Base-by-base conservation (phyloP, 2,329 filamentous ascomycete species). In the Nemania sp. region DNA sequence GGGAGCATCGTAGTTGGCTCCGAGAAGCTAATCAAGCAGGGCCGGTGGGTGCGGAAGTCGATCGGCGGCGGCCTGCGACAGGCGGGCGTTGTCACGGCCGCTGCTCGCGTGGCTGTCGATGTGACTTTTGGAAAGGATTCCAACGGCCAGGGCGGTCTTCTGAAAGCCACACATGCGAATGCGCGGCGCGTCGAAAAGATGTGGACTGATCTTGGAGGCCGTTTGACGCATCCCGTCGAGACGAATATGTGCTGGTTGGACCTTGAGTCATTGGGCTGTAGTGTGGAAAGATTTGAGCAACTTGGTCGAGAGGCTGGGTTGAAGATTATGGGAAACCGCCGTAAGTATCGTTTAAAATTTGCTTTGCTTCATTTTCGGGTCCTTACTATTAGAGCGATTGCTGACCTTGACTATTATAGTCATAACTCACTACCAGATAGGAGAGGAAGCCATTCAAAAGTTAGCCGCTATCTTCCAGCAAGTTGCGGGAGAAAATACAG, bases 1-100 rank as follows among this genome's bases (percentile, higher is more conserved):
- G 85, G 85, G 15, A 85, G 83, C 72, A 79, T 85, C 62, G 62
- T 86, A 7, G 77, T 85, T 24, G 84, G 83, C 11, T 47, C 75
- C 3, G 81, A 83, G 63, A 79, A 80, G 0, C 87, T 90, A 71
- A 86, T 93, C 74, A 88, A 88, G 75, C 88, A 89, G 60, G 89
- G 90, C 4, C 82, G 91, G n/a, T 92, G 92, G 89, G 86, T 94
- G 27, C 85, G 93, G 64, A 97, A 97, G 82, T 87, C 88, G 27
- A 89, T 97, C 72, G 93, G 93, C 22, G 93, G 93, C 47, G 93
- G 92, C 0, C 83, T 93, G 64, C 84, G 93, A 27, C 93, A 96
- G 79, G 84, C 91, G 0, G 93, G 93, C 62, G 87, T 96, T 1
- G 83, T 96, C 15, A 89, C 92, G 5, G 90, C 92, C 0, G 89